A percentile compares a stretch with the other conserved stretches of the same genome.
Conservation (phyloP, 2,329 filamentous ascomycete genomes). For the Fusarium brevicatenulatum region DNA sequence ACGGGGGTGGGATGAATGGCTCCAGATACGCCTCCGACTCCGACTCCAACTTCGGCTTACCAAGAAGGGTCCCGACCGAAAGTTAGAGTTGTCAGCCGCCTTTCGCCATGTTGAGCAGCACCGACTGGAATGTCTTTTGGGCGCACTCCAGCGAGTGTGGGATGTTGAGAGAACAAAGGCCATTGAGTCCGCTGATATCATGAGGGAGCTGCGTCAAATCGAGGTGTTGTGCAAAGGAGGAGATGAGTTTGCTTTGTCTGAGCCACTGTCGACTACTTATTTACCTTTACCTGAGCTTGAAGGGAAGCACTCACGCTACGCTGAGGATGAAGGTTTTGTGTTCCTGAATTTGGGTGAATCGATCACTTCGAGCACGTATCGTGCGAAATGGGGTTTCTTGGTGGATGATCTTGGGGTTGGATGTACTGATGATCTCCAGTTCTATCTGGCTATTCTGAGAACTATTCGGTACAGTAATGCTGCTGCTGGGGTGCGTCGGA, state of each 20-base stretch:
- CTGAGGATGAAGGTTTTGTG: constrained; percentile 21
- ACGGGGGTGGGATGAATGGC: constrained; percentile 30
- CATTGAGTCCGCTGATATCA: not conserved
- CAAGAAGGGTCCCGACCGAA: not conserved
- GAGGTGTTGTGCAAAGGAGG: constrained; percentile 23
- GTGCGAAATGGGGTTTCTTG: constrained; percentile 32
- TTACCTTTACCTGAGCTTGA: constrained; percentile 33
- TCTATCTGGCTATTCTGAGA: constrained; percentile 29
- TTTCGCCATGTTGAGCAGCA: constrained; percentile 25
- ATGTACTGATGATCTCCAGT: constrained; percentile 25
- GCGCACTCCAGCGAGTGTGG: constrained; percentile 19
- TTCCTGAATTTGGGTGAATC: constrained; percentile 30
- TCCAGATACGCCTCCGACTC: constrained; percentile 11
- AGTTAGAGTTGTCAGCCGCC: not conserved
- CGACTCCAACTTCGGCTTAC: constrained; percentile 7
- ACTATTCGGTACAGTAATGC: constrained; percentile 8
- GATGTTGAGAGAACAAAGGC: not conserved
- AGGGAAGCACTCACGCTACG: constrained; percentile 23
- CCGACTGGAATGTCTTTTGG: constrained; percentile 6
- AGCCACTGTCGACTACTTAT: constrained; percentile 12
- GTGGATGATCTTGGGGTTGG: constrained; percentile 32
- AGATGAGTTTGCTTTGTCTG: not conserved
- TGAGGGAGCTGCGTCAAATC: constrained; percentile 7
- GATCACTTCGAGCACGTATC: constrained; percentile 15
- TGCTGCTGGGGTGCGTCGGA: constrained; percentile 1